Evolutionary conservation across 129 eudicot species (phyloP).

Genomic region (Flaveria brownii): DNA sequence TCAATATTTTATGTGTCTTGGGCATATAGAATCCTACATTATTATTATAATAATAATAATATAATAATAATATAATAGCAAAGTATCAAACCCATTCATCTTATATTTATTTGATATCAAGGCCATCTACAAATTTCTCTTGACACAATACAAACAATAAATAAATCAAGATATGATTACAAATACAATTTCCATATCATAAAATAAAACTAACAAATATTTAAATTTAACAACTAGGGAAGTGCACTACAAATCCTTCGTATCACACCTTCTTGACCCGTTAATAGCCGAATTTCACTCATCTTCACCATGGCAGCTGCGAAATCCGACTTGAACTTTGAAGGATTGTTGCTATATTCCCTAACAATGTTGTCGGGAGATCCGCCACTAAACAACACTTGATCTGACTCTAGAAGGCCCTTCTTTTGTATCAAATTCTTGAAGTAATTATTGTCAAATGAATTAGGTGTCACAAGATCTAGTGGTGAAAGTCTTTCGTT

Average conservation of each 20-base stretch:
- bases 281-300: conserved; percentile 63
- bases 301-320: conserved; percentile 71
- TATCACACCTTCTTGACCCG: conserved; percentile 57
- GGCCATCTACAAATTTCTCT: too few relatives aligned
- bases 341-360: conserved; percentile 39
- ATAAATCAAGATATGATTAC: neutral
- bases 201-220: neutral
- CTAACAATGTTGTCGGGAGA: conserved; percentile 48
- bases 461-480: conserved; percentile 48
- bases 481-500: conserved; percentile 57
- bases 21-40: too few relatives aligned
- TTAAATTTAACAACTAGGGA: conserved; percentile 7
- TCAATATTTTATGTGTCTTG: too few relatives aligned
- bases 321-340: conserved; percentile 51
- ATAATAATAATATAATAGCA: too few relatives aligned
- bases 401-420: conserved; percentile 81
- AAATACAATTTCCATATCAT: neutral
- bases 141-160: neutral
- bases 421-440: conserved; percentile 46
- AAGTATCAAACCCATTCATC: too few relatives aligned
- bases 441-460: conserved; percentile 58
- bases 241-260: conserved; percentile 48
- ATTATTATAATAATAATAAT: too few relatives aligned
- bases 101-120: too few relatives aligned
- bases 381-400: conserved; percentile 69